Conservation (phyloP, 1,284 basidiomycete species). For the Trichosporon faecale region DNA sequence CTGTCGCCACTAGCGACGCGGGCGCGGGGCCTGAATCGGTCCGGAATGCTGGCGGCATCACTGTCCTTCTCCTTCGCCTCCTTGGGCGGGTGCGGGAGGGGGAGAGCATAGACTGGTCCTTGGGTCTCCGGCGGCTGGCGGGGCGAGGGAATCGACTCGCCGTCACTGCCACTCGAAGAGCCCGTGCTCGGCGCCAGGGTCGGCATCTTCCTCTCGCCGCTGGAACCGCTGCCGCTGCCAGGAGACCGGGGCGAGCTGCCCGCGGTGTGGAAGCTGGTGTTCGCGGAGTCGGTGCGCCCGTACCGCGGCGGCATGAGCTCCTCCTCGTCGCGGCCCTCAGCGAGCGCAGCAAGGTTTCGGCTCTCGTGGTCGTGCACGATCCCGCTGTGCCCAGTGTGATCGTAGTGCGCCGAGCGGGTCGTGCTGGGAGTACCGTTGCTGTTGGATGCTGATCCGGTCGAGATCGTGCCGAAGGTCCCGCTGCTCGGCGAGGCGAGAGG, state of each 20-base stretch:
- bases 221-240: neutral
- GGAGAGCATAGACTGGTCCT: slow-evolving; percentile 14
- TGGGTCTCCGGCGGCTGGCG: slow-evolving; percentile 6
- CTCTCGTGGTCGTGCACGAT: slow-evolving; percentile 12
- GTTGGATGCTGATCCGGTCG: neutral
- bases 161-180: slow-evolving; percentile 10
- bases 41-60: slow-evolving; percentile 9
- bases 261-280: slow-evolving; percentile 16
- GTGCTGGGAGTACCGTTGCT: neutral
- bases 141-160: slow-evolving; percentile 15
- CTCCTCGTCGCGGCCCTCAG: neutral
- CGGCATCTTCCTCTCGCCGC: slow-evolving; percentile 7
- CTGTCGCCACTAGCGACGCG: slow-evolving; percentile 7
- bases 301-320: slow-evolving; percentile 14
- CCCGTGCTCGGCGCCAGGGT: slow-evolving; percentile 11
- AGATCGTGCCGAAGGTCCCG: slow-evolving; percentile 8
- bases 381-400: neutral
- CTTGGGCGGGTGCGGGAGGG: slow-evolving; percentile 15
- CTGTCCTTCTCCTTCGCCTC: no score
- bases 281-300: neutral
- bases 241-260: neutral
- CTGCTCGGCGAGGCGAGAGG: neutral
- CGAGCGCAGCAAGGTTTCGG: slow-evolving; percentile 9
- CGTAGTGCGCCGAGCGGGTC: neutral
- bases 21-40: slow-evolving; percentile 20